Conservation (phyloP, 73 alveolate genomes). For the Paramecium primaurelia region DNA sequence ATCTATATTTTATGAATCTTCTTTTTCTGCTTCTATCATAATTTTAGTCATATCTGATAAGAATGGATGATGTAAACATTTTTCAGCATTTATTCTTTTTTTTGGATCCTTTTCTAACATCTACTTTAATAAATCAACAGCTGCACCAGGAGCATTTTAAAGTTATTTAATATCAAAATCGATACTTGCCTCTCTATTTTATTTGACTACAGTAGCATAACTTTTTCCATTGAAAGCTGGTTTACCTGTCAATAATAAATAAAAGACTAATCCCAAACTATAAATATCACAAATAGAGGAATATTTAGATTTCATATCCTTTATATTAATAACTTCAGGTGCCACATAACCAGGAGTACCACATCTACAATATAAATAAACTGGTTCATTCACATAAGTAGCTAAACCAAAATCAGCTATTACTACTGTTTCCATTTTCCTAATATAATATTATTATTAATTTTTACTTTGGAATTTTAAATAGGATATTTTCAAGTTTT, state of each 20-base stretch:
- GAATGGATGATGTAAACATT: constrained; percentile 48
- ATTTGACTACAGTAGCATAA: constrained; percentile 31
- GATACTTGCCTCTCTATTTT: neutral
- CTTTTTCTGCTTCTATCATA: neutral
- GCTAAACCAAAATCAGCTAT: constrained; percentile 64
- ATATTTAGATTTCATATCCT: constrained; percentile 45
- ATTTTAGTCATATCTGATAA: neutral
- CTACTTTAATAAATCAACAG: constrained; percentile 22
- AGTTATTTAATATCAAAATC: constrained; percentile 5
- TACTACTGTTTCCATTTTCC: constrained; percentile 26
- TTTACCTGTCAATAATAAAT: neutral
- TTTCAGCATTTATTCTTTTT: constrained; percentile 45
- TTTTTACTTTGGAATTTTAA: constrained; percentile 16
- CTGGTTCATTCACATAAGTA: constrained; percentile 52
- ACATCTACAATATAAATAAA: constrained; percentile 51
- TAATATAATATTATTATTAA: neutral
- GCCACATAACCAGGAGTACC: constrained; percentile 67
- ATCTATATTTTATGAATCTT: neutral
- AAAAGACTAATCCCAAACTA: constrained; percentile 38
- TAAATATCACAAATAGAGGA: constrained; percentile 4
- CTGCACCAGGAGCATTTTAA: neutral
- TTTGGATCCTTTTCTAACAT: constrained; percentile 62
- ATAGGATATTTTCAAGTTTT: constrained; percentile 25
- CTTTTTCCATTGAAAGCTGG: constrained; percentile 13
- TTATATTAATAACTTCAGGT: constrained; percentile 56